phyloP scores from a whole-genome alignment of 2,329 filamentous ascomycete species.

The Fusarium secorum region DNA sequence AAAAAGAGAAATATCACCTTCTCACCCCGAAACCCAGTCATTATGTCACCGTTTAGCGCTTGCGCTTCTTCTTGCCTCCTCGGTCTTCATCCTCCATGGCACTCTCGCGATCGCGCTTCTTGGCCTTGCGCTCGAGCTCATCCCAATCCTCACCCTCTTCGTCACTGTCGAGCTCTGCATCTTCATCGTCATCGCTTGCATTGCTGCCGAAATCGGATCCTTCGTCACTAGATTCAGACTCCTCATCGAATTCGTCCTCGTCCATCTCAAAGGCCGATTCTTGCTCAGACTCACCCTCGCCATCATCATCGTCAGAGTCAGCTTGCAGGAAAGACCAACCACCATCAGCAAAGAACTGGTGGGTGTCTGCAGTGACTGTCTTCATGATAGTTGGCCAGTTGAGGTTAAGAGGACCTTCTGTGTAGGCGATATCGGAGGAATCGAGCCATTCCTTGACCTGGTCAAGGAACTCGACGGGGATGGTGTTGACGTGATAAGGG shows the following conservation, averaged over 20 bases:
- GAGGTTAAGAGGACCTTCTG: conserved; percentile 93
- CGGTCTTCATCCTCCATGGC: conserved; percentile 66
- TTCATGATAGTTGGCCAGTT: conserved; percentile 99
- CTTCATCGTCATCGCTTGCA: conserved; percentile 79
- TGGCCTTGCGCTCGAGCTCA: conserved; percentile 89
- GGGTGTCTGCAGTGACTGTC: conserved; percentile 91
- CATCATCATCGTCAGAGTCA: conserved; percentile 86
- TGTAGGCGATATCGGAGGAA: conserved; percentile 91
- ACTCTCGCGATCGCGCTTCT: conserved; percentile 78
- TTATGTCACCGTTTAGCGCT: conserved; percentile 42
- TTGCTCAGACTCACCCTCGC: conserved; percentile 80
- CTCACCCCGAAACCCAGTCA: not conserved
- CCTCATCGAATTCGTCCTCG: conserved; percentile 85
- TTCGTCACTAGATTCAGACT: conserved; percentile 77
- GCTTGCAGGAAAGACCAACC: conserved; percentile 93
- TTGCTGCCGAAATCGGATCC: conserved; percentile 95
- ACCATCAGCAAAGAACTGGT: conserved; percentile 93
- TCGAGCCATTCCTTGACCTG: conserved; percentile 98
- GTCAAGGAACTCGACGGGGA: conserved; percentile 93
- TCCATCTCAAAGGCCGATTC: conserved; percentile 93
- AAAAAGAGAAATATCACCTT: not conserved
- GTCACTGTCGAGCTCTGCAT: conserved; percentile 69
- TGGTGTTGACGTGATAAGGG: conserved; percentile 96
- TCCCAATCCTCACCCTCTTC: conserved; percentile 92
- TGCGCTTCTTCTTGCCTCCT: conserved; percentile 68